Evolutionary conservation across 1,139 yeast genomes (phyloP).

Genomic region (Pichia sp.): DNA sequence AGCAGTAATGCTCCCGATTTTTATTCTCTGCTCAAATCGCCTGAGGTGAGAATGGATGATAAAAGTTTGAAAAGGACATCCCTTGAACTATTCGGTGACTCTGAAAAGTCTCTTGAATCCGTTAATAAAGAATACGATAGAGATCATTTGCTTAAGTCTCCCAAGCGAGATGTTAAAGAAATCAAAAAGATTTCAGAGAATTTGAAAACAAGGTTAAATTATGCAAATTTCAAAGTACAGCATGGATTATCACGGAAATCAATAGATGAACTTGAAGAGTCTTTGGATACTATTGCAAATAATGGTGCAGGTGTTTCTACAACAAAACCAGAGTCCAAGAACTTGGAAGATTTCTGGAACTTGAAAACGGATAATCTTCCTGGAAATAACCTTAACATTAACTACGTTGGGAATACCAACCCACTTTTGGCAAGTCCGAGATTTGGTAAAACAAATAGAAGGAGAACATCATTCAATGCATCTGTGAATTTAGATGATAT

Average conservation of each 20-base stretch:
- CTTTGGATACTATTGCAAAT: constrained; percentile 20
- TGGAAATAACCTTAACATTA: background rate
- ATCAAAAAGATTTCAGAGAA: constrained; percentile 29
- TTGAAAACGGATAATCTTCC: constrained; percentile 22
- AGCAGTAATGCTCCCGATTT: constrained; percentile 21
- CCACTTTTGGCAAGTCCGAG: constrained; percentile 9
- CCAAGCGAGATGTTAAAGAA: constrained; percentile 25
- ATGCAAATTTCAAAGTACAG: constrained; percentile 30
- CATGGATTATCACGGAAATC: constrained; percentile 29
- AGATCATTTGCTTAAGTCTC: constrained; percentile 13
- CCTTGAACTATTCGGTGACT: constrained; percentile 24
- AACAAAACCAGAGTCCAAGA: constrained; percentile 8
- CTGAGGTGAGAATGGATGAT: constrained; percentile 23
- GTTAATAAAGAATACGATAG: constrained; percentile 11
- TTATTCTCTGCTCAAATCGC: constrained; percentile 29
- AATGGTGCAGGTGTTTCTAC: constrained; percentile 12
- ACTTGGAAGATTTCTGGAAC: constrained; percentile 25
- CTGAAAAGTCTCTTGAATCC: constrained; percentile 24
- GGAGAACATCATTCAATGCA: constrained; percentile 11
- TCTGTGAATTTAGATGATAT: constrained; percentile 19
- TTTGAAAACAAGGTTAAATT: constrained; percentile 28
- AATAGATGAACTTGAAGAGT: constrained; percentile 26
- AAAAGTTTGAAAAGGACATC: constrained; percentile 25
- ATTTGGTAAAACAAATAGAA: constrained; percentile 1
- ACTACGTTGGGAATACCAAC: too few relatives aligned